Percentiles rank a stretch among this genome's conserved stretches.
These are phyloP conservation scores for Solanum ossicruentum DNA, from an alignment of 257 asterid species.

Conservation along the genomic window DNA sequence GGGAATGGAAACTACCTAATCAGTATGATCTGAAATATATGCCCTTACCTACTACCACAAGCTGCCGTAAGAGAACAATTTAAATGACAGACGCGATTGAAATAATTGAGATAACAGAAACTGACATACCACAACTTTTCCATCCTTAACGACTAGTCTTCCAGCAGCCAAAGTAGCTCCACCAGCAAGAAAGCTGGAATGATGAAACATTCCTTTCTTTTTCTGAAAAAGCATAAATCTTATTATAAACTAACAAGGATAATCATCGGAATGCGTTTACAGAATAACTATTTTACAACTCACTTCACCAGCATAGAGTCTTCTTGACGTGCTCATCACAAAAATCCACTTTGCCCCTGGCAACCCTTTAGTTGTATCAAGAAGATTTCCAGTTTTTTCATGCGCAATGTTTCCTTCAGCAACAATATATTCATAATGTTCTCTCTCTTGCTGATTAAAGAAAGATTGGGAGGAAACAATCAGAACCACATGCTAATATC, in stretches of 20 bases:
- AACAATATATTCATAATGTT: constrained; percentile 47
- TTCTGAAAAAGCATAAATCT: constrained; percentile 34
- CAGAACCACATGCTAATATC: not conserved
- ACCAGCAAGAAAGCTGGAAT: constrained; percentile 97
- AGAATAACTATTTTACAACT: constrained; percentile 2
- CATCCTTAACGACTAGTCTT: constrained; percentile 60
- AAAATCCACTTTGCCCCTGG: constrained; percentile 74
- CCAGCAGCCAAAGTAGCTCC: constrained; percentile 95
- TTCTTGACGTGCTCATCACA: constrained; percentile 83
- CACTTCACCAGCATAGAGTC: constrained; percentile 78
- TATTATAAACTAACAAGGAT: not conserved
- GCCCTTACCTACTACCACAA: not conserved
- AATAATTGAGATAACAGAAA: not conserved
- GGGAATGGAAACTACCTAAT: not conserved
- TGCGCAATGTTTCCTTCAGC: constrained; percentile 49
- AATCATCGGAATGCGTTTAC: not conserved
- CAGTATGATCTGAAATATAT: not conserved
- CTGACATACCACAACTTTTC: constrained; percentile 49
- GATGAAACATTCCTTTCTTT: constrained; percentile 83
- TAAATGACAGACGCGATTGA: not conserved
- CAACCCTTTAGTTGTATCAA: constrained; percentile 41
- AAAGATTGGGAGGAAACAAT: not conserved
- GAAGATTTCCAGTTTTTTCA: constrained; percentile 35
- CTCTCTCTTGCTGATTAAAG: constrained; percentile 68
- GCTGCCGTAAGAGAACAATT: not conserved